These are phyloP conservation scores for Geranium rotundifolium DNA, from an alignment of 345 rosid genomes.

Conservation along the genomic window DNA sequence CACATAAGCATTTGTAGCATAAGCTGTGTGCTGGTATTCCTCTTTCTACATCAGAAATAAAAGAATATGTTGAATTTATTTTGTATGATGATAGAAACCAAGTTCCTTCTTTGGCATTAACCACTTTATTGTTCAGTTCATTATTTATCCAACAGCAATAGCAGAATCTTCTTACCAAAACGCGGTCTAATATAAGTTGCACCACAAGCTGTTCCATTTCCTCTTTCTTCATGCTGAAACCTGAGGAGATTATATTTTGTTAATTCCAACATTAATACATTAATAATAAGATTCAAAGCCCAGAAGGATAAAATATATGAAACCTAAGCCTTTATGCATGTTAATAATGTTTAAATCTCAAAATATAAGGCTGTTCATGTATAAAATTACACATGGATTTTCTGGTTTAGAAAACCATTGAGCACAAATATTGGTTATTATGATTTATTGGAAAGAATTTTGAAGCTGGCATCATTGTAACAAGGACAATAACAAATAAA, in stretches of 20 bases:
- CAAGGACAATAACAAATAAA: too few species aligned
- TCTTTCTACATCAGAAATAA: slow-evolving; percentile 45
- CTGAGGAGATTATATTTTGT: slow-evolving; percentile 17
- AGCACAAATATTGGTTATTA: too few species aligned
- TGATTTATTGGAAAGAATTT: too few species aligned
- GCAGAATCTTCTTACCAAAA: slow-evolving; percentile 43
- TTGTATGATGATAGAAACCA: too few species aligned
- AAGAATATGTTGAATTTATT: not conserved
- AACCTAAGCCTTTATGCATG: too few species aligned
- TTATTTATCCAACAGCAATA: not conserved
- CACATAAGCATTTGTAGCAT: slow-evolving; percentile 88
- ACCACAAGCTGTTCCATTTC: slow-evolving; percentile 62
- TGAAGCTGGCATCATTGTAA: too few species aligned
- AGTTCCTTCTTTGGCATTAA: too few species aligned
- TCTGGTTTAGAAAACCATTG: too few species aligned
- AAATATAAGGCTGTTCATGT: too few species aligned
- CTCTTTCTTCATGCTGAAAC: slow-evolving; percentile 56
- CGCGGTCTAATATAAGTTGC: slow-evolving; percentile 53
- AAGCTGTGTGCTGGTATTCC: slow-evolving; percentile 93
- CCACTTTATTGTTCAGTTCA: too few species aligned
- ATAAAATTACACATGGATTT: too few species aligned
- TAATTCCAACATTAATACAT: not conserved
- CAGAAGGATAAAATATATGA: not conserved
- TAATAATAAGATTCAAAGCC: not conserved
- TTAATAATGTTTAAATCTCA: too few species aligned